These are phyloP conservation scores for Mycena belliarum DNA, from an alignment of 768 basidiomycete genomes.

Conservation along the genomic window DNA sequence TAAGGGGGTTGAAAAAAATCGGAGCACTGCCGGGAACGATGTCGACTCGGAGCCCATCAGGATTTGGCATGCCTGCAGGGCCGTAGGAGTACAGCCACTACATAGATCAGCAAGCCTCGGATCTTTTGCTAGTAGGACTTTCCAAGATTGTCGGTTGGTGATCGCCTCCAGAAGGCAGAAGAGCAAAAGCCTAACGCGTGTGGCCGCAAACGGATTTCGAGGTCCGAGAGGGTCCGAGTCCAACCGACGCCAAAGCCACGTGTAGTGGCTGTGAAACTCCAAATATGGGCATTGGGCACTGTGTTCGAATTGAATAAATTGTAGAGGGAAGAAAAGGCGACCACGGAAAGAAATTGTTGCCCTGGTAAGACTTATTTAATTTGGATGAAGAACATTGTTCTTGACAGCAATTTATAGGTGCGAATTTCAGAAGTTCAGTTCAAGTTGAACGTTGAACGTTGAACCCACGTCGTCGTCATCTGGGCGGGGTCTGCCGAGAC, in stretches of 20 bases:
- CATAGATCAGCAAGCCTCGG: not conserved
- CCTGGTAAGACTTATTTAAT: too few species aligned
- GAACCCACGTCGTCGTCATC: too few species aligned
- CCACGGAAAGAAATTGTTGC: too few species aligned
- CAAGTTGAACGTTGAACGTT: too few species aligned
- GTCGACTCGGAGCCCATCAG: slow-evolving; percentile 2
- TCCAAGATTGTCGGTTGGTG: not conserved
- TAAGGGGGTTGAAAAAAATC: not conserved
- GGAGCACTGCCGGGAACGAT: not conserved
- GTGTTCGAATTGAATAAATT: too few species aligned
- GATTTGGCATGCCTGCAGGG: not conserved
- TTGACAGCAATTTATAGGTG: too few species aligned
- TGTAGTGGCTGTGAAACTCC: not conserved
- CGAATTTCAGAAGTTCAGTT: too few species aligned
- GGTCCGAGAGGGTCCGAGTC: not conserved
- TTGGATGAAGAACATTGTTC: too few species aligned
- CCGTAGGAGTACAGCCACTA: not conserved
- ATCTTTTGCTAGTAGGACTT: not conserved
- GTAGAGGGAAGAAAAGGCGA: too few species aligned
- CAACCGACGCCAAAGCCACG: too few species aligned
- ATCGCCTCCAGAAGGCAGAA: slow-evolving; percentile 14
- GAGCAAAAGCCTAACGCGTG: slow-evolving; percentile 6
- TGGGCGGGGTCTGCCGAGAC: too few species aligned
- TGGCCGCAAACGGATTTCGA: not conserved
- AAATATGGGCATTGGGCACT: slow-evolving; percentile 3